Base-by-base conservation (phyloP, 805 yeast genomes). In the Candida jianshihensis region DNA sequence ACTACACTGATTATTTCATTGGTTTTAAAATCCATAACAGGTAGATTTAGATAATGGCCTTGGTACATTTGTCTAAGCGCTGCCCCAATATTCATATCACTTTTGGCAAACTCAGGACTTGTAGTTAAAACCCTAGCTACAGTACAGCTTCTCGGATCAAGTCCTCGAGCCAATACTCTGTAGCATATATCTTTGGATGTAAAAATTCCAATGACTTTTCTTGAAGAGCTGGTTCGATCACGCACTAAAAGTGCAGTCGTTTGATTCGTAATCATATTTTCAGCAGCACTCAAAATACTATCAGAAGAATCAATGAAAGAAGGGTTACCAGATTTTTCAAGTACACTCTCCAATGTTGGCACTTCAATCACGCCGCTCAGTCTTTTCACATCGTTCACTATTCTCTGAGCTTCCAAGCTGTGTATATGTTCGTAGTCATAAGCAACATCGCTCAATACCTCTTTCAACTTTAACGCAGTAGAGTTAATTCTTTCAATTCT, bases 21-120 rank as follows among this genome's bases (percentile, higher is more conserved):
- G 8, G 42, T 41, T 1, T 39, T 17, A 6, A 49, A 46, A 40
- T 61, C 55, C 30, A 56, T 57, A 8, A 68, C 63, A 1, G 74
- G 74, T 33, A 68, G 44, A 38, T 66, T 68, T 34, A 68, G 41
- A 37, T 62, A 68, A 39, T 66, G 64, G 0, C 73, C 74, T 34
- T 64, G 68, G 40, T 62, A 68, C 74, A 68, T 68, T 37, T 66
- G 44, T 41, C 71, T 54, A 36, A 68, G 46, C 6, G 72, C 73
- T 5, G 61, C 57, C 37, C 66, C 64, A n/a, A 68, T 62, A 3
- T 60, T 62, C 42, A 63, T 46, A 11, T 52, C 41, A 22, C 57
- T 61, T 19, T 52, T 57, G 1, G 73, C 73, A 56, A 63, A 67
- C 35, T 66, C 66, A 0, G 74, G 74, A 34, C 63, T 64, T 4